phyloP scores from a whole-genome alignment of 768 basidiomycete species.

The Tricholoma furcatifolium region DNA sequence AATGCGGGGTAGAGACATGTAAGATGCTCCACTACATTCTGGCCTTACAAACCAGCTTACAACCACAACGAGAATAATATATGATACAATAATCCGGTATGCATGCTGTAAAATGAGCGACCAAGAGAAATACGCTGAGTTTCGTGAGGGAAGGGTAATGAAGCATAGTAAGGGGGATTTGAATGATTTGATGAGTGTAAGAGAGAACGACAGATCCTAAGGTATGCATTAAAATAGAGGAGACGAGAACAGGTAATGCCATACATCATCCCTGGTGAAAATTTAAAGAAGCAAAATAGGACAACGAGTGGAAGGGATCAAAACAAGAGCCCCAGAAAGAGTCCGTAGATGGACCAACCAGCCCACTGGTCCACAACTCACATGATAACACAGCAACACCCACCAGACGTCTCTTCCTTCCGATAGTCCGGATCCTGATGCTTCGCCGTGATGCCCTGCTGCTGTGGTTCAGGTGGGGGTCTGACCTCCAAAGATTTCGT shows the following conservation, averaged over 20 bases:
- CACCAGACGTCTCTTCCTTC: constrained; percentile 54
- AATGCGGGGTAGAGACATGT: not conserved
- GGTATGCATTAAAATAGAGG: constrained; percentile 13
- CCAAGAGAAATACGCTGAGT: constrained; percentile 6
- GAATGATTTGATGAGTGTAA: constrained; percentile 6
- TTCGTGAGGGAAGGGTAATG: constrained; percentile 3
- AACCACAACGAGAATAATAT: constrained; percentile 7
- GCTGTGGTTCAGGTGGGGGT: constrained; percentile 28
- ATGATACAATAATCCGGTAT: constrained; percentile 22
- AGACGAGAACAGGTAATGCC: constrained; percentile 5
- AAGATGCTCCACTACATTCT: too few species aligned
- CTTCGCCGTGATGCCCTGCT: constrained; percentile 15
- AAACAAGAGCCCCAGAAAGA: not conserved
- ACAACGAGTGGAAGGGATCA: constrained; percentile 13
- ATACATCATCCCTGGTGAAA: constrained; percentile 5
- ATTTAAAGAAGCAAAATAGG: not conserved
- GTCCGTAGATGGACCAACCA: not conserved
- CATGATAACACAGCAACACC: constrained; percentile 87
- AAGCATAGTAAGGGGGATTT: constrained; percentile 16
- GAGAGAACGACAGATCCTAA: constrained; percentile 2
- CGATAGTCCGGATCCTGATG: constrained; percentile 46
- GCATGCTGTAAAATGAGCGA: constrained; percentile 9
- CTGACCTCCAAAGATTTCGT: constrained; percentile 18
- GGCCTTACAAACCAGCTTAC: too few species aligned
- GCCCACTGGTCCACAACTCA: constrained; percentile 35